Evolutionary conservation across 176 grass and related monocot species (phyloP).

Genomic region (Eleusine indica): DNA sequence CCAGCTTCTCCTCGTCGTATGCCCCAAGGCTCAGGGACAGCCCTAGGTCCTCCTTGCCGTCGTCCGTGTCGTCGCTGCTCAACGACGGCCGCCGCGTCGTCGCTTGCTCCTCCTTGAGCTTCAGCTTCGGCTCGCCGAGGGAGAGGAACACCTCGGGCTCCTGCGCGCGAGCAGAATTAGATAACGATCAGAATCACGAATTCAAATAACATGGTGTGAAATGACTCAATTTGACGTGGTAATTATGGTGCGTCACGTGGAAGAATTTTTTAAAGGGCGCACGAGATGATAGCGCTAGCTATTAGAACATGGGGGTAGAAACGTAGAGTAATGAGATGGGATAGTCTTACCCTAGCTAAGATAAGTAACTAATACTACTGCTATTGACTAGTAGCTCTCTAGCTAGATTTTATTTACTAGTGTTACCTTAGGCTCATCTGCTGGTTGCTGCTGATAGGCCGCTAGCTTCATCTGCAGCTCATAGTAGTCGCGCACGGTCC

Average conservation of each 20-base stretch:
- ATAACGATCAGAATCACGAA: conserved; percentile 34
- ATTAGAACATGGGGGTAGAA: conserved; percentile 35
- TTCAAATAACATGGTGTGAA: conserved; percentile 11
- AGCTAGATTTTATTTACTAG: background rate
- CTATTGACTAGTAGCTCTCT: background rate
- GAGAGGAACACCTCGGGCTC: conserved; percentile 74
- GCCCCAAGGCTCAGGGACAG: conserved; percentile 70
- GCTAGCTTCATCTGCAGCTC: conserved; percentile 79
- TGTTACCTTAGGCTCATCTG: conserved; percentile 59
- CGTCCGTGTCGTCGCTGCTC: conserved; percentile 46
- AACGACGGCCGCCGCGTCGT: conserved; percentile 30
- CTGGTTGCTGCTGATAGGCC: conserved; percentile 51
- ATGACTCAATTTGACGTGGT: conserved; percentile 34
- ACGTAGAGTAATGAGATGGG: conserved; percentile 34
- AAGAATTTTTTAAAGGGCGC: conserved; percentile 41
- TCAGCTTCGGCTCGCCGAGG: conserved; percentile 55
- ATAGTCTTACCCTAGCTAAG: conserved; percentile 39
- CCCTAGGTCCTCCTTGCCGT: conserved; percentile 67
- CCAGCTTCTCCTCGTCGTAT: conserved; percentile 49
- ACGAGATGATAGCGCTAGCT: conserved; percentile 31
- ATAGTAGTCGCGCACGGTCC: conserved; percentile 62
- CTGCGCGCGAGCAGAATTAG: conserved; percentile 28
- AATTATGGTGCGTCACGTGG: conserved; percentile 59
- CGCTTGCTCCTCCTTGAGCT: conserved; percentile 44
- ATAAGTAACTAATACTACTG: background rate